Conservation (phyloP, 2,329 filamentous ascomycete genomes). For the Penicillium concentricum region DNA sequence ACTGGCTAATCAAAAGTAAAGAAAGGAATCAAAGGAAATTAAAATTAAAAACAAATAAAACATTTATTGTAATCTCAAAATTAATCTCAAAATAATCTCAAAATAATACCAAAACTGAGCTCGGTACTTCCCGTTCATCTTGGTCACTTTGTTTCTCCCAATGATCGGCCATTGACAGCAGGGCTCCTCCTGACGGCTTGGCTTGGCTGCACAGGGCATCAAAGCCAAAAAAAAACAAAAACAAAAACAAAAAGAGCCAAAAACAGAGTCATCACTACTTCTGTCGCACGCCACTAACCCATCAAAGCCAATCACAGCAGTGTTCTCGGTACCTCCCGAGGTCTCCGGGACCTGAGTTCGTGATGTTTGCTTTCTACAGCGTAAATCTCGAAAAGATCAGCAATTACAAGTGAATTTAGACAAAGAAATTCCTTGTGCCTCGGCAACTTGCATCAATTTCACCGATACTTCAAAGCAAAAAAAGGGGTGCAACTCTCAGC, state of each 20-base stretch:
- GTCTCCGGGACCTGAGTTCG: conserved; percentile 1
- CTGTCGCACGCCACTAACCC: conserved; percentile 1
- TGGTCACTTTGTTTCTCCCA: background rate
- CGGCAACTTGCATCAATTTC: background rate
- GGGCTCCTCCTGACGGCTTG: conserved; percentile 5
- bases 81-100: background rate
- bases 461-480: background rate
- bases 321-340: conserved; percentile 14
- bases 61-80: background rate
- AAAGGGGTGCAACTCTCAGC: background rate
- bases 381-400: background rate
- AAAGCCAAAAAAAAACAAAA: background rate
- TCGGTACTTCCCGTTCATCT: background rate
- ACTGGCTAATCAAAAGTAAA: background rate
- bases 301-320: conserved; percentile 7
- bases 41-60: background rate
- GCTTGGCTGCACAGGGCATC: conserved; percentile 7
- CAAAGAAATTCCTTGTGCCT: background rate
- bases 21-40: background rate
- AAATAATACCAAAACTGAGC: background rate
- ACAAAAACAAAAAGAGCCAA: background rate
- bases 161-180: conserved; percentile 4
- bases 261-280: background rate
- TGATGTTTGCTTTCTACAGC: background rate
- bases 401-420: background rate